A percentile compares a stretch with the other conserved stretches of the same genome.
phyloP scores from a whole-genome alignment of 1,139 yeast species.

The Yamadazyma blattariae region DNA sequence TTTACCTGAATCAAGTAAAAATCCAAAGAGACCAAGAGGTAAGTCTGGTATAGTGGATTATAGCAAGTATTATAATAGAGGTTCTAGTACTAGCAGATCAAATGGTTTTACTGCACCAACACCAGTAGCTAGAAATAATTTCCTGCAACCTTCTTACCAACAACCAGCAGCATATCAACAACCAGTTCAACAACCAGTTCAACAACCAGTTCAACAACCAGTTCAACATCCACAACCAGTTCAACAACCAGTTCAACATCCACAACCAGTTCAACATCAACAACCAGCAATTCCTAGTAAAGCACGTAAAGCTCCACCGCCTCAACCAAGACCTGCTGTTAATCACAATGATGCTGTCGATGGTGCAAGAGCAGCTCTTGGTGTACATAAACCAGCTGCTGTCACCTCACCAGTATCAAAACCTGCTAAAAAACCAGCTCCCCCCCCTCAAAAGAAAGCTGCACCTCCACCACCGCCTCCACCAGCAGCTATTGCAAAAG shows the following conservation, averaged over 20 bases:
- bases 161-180: slow-evolving; percentile 13
- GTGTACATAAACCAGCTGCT: slow-evolving; percentile 11
- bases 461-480: slow-evolving; percentile 46
- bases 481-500: slow-evolving; percentile 59
- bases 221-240: slow-evolving; percentile 5
- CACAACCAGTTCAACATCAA: background rate
- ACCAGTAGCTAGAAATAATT: slow-evolving; percentile 6
- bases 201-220: slow-evolving; percentile 8
- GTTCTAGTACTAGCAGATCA: slow-evolving; percentile 14
- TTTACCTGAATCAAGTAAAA: slow-evolving; percentile 64
- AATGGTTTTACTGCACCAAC: slow-evolving; percentile 9
- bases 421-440: slow-evolving; percentile 33
- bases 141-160: background rate
- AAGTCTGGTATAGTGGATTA: slow-evolving; percentile 39
- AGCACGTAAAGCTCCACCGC: slow-evolving; percentile 7
- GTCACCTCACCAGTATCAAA: slow-evolving; percentile 12
- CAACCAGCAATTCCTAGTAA: slow-evolving; percentile 15
- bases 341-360: slow-evolving; percentile 2
- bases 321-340: slow-evolving; percentile 6
- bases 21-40: slow-evolving; percentile 69
- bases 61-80: slow-evolving; percentile 41
- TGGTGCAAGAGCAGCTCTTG: slow-evolving; percentile 3
- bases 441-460: slow-evolving; percentile 39
- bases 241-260: slow-evolving; percentile 15
- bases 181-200: slow-evolving; percentile 17